A percentile compares a stretch with the other conserved stretches of the same genome.
Conservation (phyloP, 345 rosid species). For the Xanthoceras sorbifolium region DNA sequence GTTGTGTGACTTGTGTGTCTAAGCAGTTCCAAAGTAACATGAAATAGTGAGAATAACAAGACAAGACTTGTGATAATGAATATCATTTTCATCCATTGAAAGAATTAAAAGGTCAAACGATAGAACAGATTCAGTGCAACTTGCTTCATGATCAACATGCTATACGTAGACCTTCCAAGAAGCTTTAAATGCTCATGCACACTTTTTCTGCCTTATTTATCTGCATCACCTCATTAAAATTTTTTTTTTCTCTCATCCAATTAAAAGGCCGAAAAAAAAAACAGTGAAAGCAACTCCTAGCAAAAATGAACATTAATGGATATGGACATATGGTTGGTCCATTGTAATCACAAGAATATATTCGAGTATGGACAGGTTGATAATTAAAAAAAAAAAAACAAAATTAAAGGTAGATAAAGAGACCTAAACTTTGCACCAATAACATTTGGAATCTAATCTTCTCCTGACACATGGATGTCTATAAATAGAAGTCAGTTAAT, state of each 20-base stretch:
- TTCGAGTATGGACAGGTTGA: slow-evolving; percentile 8
- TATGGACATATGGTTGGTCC: slow-evolving; percentile 12
- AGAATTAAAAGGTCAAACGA: slow-evolving; percentile 9
- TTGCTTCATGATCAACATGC: slow-evolving; percentile 12
- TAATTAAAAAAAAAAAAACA: not conserved
- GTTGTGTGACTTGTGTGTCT: not conserved
- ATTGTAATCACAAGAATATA: slow-evolving; percentile 15
- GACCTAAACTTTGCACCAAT: not conserved
- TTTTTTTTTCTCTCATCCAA: not conserved
- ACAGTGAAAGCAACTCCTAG: slow-evolving; percentile 17
- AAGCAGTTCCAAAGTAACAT: not conserved
- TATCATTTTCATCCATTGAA: not conserved
- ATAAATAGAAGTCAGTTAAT: slow-evolving; percentile 26
- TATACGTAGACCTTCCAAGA: not conserved
- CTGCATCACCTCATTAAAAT: not conserved
- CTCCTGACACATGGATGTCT: slow-evolving; percentile 7
- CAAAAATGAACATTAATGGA: slow-evolving; percentile 9
- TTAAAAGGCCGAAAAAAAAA: not conserved
- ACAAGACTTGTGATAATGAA: not conserved
- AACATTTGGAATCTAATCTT: not conserved
- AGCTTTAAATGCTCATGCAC: not conserved
- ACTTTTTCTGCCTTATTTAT: not conserved
- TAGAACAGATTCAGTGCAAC: slow-evolving; percentile 27
- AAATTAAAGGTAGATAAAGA: not conserved
- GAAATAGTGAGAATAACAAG: slow-evolving; percentile 4